Percentiles rank a stretch among this genome's conserved stretches.
Evolutionary conservation across 1,139 yeast species (phyloP).

Genomic region (Protomyces gravidus): DNA sequence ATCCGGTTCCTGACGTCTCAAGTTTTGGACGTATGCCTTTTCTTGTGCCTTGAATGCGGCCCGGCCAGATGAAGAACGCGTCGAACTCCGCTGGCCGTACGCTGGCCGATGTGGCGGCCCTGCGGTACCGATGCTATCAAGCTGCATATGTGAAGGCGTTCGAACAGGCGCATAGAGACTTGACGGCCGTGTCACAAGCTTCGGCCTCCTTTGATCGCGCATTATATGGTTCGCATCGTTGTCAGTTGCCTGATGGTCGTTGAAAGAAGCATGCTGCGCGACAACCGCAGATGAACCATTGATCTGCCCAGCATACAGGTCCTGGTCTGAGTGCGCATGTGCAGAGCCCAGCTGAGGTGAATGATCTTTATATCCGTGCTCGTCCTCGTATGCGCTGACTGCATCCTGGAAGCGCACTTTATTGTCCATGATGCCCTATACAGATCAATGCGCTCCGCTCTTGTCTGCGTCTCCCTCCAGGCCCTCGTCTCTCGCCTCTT

Average conservation of each 20-base stretch:
- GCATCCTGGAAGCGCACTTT: constrained; percentile 26
- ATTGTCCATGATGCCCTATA: constrained; percentile 8
- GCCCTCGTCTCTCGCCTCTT: too few relatives aligned
- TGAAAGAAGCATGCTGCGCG: too few relatives aligned
- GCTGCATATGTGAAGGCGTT: constrained; percentile 3
- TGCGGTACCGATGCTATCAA: neutral
- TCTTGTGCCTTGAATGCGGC: constrained; percentile 55
- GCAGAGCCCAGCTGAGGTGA: neutral
- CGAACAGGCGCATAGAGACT: constrained; percentile 20
- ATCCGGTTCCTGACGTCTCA: constrained; percentile 53
- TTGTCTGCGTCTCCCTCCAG: neutral
- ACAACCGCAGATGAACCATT: too few relatives aligned
- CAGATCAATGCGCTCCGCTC: too few relatives aligned
- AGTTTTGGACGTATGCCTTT: constrained; percentile 60
- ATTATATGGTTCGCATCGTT: constrained; percentile 7
- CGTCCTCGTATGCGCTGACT: constrained; percentile 1
- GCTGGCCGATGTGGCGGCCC: constrained; percentile 12
- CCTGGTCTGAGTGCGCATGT: neutral
- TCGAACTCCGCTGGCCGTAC: constrained; percentile 8
- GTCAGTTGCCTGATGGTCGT: constrained; percentile 9
- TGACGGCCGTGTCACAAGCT: constrained; percentile 8
- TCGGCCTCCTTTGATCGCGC: constrained; percentile 8
- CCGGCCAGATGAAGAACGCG: constrained; percentile 15
- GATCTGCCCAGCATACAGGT: neutral
- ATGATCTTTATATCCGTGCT: neutral